phyloP scores from a whole-genome alignment of 371 early-diverging fungal genomes.

The Mortierella polycephala region DNA sequence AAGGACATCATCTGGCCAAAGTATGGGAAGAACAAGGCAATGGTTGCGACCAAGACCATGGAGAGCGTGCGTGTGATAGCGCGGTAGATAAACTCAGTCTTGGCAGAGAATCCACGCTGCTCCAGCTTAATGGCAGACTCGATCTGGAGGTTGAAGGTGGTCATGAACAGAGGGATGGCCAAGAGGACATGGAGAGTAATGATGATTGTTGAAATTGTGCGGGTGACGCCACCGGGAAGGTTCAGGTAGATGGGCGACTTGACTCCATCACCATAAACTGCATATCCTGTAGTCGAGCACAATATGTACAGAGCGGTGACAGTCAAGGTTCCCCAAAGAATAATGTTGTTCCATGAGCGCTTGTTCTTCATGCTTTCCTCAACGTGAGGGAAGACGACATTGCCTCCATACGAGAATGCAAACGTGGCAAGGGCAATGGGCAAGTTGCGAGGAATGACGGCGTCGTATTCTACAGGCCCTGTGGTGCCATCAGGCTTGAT shows the following conservation, averaged over 20 bases:
- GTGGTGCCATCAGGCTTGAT: slow-evolving; percentile 2
- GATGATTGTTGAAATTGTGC: slow-evolving; percentile 74
- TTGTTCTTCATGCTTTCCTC: slow-evolving; percentile 87
- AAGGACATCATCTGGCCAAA: slow-evolving; percentile 87
- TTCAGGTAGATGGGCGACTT: slow-evolving; percentile 79
- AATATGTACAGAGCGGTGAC: slow-evolving; percentile 81
- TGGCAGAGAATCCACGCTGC: slow-evolving; percentile 43
- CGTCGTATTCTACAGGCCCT: slow-evolving; percentile 53
- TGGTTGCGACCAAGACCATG: slow-evolving; percentile 60
- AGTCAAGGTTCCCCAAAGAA: slow-evolving; percentile 73
- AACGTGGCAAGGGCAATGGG: slow-evolving; percentile 74
- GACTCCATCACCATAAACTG: slow-evolving; percentile 78
- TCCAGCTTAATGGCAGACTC: slow-evolving; percentile 67
- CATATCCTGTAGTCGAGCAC: slow-evolving; percentile 83
- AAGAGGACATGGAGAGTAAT: slow-evolving; percentile 87
- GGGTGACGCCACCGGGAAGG: slow-evolving; percentile 72
- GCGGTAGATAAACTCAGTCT: slow-evolving; percentile 65
- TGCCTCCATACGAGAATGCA: slow-evolving; percentile 84
- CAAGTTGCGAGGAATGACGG: slow-evolving; percentile 65
- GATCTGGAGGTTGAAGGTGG: slow-evolving; percentile 81
- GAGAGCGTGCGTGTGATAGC: slow-evolving; percentile 65
- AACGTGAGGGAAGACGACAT: slow-evolving; percentile 80
- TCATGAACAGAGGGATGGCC: slow-evolving; percentile 85
- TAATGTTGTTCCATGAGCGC: slow-evolving; percentile 76
- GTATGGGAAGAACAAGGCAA: slow-evolving; percentile 80